Evolutionary conservation across 306 rosid genomes (phyloP), one percentile per base, ranked within the genome.

Genomic region (Corylus avellana): DNA sequence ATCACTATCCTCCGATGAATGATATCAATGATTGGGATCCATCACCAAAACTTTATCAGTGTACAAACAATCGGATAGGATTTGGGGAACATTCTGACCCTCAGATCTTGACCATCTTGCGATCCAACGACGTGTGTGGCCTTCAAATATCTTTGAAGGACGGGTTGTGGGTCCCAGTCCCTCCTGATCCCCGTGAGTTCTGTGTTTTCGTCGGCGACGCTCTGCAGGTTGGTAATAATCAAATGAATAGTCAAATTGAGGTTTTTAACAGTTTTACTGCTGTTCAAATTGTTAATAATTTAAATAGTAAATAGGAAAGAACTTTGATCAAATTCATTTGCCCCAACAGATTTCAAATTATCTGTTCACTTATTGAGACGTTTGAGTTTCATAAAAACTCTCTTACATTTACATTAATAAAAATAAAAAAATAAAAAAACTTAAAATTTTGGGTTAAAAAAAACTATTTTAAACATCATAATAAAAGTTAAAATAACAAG

Each of bases 21-120:
- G 77, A 66, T 58, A 72, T 53, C 72, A 71, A 82, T 37, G 84
- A 78, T 32, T 37, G 82, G 84, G 87, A 83, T 80, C 82, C 85
- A 13, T 53, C 86, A 14, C 25, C 77, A 3, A 77, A 83, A 22
- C 7, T 55, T 0, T 71, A 54, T n/a, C 55, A 46, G n/a, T n/a
- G 57, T 25, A 74, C 25, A 20, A 44, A 35, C 14, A 55, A 22
- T 6, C 47, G 68, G 53, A 73, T 95, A 44, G 99, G 99, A 1
- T 95, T 95, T 75, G 99, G 99, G 37, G 99, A 95, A 87, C 99
- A 95, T 89, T 93, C 98, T 59, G 99, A 95, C 85, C 99, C 99
- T 87, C 99, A 95, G 89, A 89, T 95, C 89, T 79, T 95, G 74
- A 95, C 99, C 49, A 83, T 95, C 88, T 77, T 95, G 32, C 73